Evolutionary conservation across 78 protist genomes (phyloP).

Genomic region (Dictyostelium purpureum): DNA sequence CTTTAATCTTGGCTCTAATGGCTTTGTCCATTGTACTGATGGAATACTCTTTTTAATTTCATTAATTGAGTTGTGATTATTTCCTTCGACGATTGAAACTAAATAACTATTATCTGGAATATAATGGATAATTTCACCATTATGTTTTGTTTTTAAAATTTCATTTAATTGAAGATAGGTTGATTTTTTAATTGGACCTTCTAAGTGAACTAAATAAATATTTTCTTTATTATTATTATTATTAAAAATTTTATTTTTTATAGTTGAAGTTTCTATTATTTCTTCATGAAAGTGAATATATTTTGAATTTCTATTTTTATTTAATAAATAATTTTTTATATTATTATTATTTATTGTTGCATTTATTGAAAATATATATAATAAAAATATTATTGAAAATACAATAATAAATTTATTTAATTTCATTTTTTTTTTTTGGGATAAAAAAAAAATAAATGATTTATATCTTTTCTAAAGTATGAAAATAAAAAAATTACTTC

Average conservation of each 20-base stretch:
- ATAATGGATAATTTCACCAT: conserved; percentile 21
- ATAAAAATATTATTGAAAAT: no score
- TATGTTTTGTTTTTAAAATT: not conserved
- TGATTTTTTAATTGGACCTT: not conserved
- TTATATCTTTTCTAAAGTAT: not conserved
- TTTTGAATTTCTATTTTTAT: not conserved
- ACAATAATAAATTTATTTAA: no score
- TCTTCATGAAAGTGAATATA: conserved; percentile 7
- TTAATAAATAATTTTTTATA: no score
- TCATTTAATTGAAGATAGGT: not conserved
- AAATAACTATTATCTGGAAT: conserved; percentile 20
- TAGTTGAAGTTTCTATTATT: not conserved
- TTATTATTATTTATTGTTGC: no score
- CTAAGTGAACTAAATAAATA: not conserved
- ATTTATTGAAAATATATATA: no score
- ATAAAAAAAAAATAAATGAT: not conserved
- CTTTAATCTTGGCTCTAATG: conserved; percentile 6
- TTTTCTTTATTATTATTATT: not conserved
- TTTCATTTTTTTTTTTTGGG: not conserved
- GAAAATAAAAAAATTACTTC: not conserved
- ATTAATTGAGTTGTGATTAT: not conserved
- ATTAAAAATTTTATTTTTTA: not conserved
- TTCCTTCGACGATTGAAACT: not conserved
- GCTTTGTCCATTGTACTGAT: conserved; percentile 23
- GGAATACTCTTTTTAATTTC: not conserved